phyloP scores from a whole-genome alignment of 257 asterid species.

The Nicotiana noctiflora region DNA sequence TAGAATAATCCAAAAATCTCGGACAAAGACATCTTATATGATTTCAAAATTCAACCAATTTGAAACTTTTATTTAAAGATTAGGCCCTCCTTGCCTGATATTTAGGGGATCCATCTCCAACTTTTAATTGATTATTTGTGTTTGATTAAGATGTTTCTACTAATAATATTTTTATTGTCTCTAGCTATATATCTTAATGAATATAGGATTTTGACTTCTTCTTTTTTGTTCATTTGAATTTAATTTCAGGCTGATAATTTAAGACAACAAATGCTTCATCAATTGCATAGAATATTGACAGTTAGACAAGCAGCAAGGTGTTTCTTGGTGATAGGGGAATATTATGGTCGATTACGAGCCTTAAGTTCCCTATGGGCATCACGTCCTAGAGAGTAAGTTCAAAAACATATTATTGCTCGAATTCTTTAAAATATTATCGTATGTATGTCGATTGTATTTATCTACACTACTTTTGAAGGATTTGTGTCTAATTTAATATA shows the following conservation, averaged over 20 bases:
- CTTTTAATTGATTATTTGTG: not conserved
- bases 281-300: constrained; percentile 59
- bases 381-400: constrained; percentile 82
- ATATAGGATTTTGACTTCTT: not conserved
- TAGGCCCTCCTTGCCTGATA: not conserved
- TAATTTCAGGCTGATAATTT: constrained; percentile 74
- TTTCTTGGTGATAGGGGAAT: constrained; percentile 81
- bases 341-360: constrained; percentile 80
- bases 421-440: too few species aligned
- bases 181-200: not conserved
- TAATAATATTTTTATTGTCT: not conserved
- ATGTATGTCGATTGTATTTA: too few species aligned
- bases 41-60: constrained; percentile 10
- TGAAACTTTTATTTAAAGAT: constrained; percentile 4
- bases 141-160: constrained; percentile 1
- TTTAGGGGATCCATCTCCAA: not conserved
- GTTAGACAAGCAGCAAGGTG: constrained; percentile 81
- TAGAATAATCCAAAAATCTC: constrained; percentile 14
- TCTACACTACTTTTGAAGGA: too few species aligned
- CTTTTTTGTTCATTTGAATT: not conserved
- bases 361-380: constrained; percentile 93
- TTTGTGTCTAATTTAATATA: too few species aligned
- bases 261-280: constrained; percentile 88
- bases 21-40: not conserved
- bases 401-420: not conserved